Base-by-base conservation (phyloP, 2,329 filamentous ascomycete species). In the Diaporthe ilicicola region DNA sequence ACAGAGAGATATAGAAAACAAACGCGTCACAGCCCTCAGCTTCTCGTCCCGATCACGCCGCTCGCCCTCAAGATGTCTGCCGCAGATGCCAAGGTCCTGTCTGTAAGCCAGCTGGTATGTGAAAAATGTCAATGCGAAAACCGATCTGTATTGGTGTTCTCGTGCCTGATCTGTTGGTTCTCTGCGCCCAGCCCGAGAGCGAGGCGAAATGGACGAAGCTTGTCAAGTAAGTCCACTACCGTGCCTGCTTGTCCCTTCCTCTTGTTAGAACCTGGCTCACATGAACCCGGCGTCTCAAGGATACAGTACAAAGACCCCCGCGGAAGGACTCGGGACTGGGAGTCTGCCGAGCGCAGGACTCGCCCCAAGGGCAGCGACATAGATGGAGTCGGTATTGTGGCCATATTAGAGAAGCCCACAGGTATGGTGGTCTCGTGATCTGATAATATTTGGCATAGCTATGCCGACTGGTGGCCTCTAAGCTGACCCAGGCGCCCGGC, bases 331-430 rank as follows among this genome's bases (percentile, higher is more conserved):
- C 86, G 92, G 66, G 89, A 87, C 37, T 94, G 92, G 92, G 92
- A 94, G 77, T 92, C 90, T 0, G 90, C 90, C 19, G 90, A 93
- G 79, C 88, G 92, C n/a, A 86, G 86, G 37, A 94, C 92, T 0
- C 88, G 92, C 4, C 91, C 91, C 15, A 82, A 84, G 69, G 84
- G 81, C 73, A 85, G 85, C 70, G 87, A 89, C 42, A 90, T 94
- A 67, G 92, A 94, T 76, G 92, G 90, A 66, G 91, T 94, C 17
- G 91, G 91, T 72, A 93, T 94, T 70, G 85, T 93, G 19, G 92
- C 91, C 51, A 88, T 94, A 73, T 82, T 94, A 17, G 82, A 89
- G 73, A 87, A 86, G 74, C 78, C 85, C 10, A 81, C 81, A 0
- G 87, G 87, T 81, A 67, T 53, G 67, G 12, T 4, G 22, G 15